Evolutionary conservation across 208 protist species (phyloP).

Genomic region (Crithidia expoeki): DNA sequence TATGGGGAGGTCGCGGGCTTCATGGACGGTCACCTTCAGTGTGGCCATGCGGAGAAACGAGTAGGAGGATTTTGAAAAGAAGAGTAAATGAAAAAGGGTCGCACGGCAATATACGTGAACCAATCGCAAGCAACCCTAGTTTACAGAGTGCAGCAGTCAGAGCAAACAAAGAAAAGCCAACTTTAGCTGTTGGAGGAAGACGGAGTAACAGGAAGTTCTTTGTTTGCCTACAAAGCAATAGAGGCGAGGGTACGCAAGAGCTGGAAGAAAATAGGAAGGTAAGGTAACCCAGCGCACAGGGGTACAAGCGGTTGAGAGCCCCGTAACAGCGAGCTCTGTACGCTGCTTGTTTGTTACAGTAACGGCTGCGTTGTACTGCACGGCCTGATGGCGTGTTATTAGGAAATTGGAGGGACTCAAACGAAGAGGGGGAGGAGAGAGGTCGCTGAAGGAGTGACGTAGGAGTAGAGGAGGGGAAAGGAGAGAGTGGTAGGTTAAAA

Average conservation of each 20-base stretch:
- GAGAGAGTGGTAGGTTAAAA: too few species aligned
- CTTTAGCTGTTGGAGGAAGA: too few species aligned
- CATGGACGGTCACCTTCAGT: slow-evolving; percentile 89
- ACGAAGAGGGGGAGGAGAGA: background rate
- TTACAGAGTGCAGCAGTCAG: too few species aligned
- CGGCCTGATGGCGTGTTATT: background rate
- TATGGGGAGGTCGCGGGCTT: slow-evolving; percentile 90
- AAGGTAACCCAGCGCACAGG: background rate
- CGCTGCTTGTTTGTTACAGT: slow-evolving; percentile 2
- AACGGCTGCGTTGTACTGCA: slow-evolving; percentile 5
- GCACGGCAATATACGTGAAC: too few species aligned
- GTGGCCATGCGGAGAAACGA: slow-evolving; percentile 67
- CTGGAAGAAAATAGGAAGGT: background rate
- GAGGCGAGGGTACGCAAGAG: background rate
- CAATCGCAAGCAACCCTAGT: too few species aligned
- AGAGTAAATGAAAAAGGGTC: slow-evolving; percentile 10
- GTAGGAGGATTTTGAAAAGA: slow-evolving; percentile 4
- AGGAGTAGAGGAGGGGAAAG: background rate
- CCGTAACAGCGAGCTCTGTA: too few species aligned
- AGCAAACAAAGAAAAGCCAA: slow-evolving; percentile 4
- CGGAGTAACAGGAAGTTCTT: too few species aligned
- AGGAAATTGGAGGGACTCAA: background rate
- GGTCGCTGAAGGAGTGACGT: too few species aligned
- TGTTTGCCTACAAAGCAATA: too few species aligned
- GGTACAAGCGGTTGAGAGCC: too few species aligned